phyloP scores from a whole-genome alignment of 805 yeast species.

The Wickerhamiella qilinensis region DNA sequence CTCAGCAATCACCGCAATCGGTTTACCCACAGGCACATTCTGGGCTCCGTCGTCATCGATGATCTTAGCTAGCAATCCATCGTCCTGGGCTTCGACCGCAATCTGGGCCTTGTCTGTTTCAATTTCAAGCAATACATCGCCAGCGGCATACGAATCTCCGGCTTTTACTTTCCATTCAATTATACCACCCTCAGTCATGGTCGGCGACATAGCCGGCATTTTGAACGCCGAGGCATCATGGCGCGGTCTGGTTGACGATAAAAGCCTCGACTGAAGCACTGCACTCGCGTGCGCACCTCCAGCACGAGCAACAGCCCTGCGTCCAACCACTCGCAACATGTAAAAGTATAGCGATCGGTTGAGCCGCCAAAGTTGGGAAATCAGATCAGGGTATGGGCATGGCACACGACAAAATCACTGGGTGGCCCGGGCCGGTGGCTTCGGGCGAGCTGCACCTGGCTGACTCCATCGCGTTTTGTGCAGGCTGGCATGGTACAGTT shows the following conservation, averaged over 20 bases:
- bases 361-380: no score
- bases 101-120: slow-evolving; percentile 97
- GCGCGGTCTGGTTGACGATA: background rate
- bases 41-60: slow-evolving; percentile 51
- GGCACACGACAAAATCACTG: no score
- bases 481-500: no score
- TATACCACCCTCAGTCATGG: slow-evolving; percentile 92
- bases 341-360: background rate
- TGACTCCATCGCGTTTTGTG: no score
- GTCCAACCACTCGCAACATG: background rate
- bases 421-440: no score
- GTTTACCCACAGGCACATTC: slow-evolving; percentile 68
- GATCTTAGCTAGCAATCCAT: slow-evolving; percentile 76
- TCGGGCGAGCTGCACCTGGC: no score
- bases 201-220: slow-evolving; percentile 99
- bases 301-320: background rate
- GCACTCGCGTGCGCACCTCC: background rate
- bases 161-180: slow-evolving; percentile 77
- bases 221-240: slow-evolving; percentile 28
- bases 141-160: slow-evolving; percentile 56
- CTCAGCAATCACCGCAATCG: slow-evolving; percentile 83
- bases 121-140: slow-evolving; percentile 92
- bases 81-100: slow-evolving; percentile 94
- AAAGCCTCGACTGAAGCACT: background rate
- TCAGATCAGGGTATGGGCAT: no score